Evolutionary conservation across 1,284 basidiomycete genomes (phyloP), one percentile per base, ranked within the genome.

Genomic region (Coriolopsis trogii): DNA sequence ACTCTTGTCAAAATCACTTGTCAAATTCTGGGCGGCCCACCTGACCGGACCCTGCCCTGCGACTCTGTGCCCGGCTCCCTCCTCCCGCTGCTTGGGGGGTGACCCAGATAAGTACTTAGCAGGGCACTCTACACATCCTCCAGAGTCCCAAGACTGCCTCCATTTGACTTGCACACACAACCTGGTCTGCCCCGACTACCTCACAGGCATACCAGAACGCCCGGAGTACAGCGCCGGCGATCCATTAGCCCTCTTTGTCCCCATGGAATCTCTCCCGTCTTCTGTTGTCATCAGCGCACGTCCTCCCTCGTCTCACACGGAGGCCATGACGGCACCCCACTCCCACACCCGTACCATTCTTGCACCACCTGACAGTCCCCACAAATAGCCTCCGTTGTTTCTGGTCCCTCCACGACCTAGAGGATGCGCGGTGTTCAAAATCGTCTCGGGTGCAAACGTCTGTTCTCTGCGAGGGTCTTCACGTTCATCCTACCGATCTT

Each of bases 241-340:
- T 33, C 3, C 31, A 12, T n/a, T 16, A 28, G 16, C 38, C 8
- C 9, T 40, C 41, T 24, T 38, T 25, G 20, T n/a, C 23, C 39
- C 25, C 38, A 37, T 42, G 41, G 55, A 56, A 56, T n/a, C 36
- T 30, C 34, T 24, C 18, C 2, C 41, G 26, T 23, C 39, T 52
- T 52, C 54, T 56, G 54, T 56, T 56, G 23, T 44, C 33, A 52
- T 52, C 54, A 56, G 30, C 30, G n/a, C n/a, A n/a, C n/a, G n/a
- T n/a, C n/a, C 6, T 18, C 37, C 29, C 33, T 18, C 48, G 23
- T 28, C 31, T 6, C 31, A 21, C 39, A 26, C 31, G 38, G 34
- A 37, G 29, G 23, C 12, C 38, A 37, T 53, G 48, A 56, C 55
- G 48, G 47, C 48, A 53, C 37, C 40, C 31, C 44, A 31, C 55